These are phyloP conservation scores for Pythium biforme DNA, from an alignment of 352 stramenopile genomes.

Conservation along the genomic window DNA sequence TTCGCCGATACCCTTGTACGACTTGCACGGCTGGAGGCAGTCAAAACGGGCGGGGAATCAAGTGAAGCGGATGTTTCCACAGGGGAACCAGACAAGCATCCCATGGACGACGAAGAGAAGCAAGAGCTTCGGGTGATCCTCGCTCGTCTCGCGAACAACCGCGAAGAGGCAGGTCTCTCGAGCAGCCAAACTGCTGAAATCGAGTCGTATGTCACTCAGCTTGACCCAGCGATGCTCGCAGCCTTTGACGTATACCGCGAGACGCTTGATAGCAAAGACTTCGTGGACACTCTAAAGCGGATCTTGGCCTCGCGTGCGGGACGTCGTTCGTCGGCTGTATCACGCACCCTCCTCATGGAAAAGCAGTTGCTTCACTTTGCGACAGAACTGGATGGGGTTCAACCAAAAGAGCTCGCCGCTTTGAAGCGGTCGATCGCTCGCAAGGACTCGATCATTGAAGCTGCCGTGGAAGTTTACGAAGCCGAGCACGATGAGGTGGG, in stretches of 20 bases:
- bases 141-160: conserved; percentile 15
- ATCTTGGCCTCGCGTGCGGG: conserved; percentile 25
- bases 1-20: conserved; percentile 61
- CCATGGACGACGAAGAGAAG: conserved; percentile 23
- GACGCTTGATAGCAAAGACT: conserved; percentile 49
- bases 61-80: no score
- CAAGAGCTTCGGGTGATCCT: conserved; percentile 29
- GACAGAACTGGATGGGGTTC: conserved; percentile 7
- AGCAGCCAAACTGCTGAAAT: conserved; percentile 27
- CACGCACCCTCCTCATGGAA: conserved; percentile 17
- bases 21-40: conserved; percentile 38
- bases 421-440: conserved; percentile 43
- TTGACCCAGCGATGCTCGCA: conserved; percentile 46
- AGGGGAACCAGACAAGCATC: neutral
- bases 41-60: neutral
- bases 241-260: conserved; percentile 55
- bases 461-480: conserved; percentile 39
- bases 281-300: conserved; percentile 54
- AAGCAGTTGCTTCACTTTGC: conserved; percentile 28
- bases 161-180: conserved; percentile 24
- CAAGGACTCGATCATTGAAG: conserved; percentile 42
- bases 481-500: conserved; percentile 44
- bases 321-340: neutral
- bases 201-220: conserved; percentile 29
- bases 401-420: conserved; percentile 28